A percentile compares a stretch with the other conserved stretches of the same genome.
These are phyloP conservation scores for Fusarium equiseti DNA, from an alignment of 2,329 filamentous ascomycete species.

Conservation along the genomic window DNA sequence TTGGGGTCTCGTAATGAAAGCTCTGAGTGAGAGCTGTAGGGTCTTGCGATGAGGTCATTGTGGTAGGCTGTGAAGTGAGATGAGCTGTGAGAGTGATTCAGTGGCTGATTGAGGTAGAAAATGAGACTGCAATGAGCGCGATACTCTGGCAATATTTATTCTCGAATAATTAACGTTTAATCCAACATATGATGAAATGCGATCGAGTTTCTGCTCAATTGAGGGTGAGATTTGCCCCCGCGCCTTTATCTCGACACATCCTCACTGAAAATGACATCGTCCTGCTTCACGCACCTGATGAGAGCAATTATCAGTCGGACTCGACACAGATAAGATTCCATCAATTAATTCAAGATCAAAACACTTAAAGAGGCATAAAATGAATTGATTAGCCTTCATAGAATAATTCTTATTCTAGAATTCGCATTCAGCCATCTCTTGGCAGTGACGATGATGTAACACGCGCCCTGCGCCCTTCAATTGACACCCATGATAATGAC, in stretches of 20 bases:
- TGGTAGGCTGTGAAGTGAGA: background rate
- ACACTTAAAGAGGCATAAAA: accelerated
- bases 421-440: background rate
- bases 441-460: slow-evolving; percentile 16
- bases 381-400: background rate
- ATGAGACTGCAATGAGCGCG: background rate
- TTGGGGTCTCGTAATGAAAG: slow-evolving; percentile 49
- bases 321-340: background rate
- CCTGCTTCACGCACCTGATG: background rate
- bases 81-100: background rate
- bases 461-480: slow-evolving; percentile 18
- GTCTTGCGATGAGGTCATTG: slow-evolving; percentile 27
- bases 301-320: background rate
- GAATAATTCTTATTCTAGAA: background rate
- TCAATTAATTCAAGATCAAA: too few species aligned
- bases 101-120: accelerated
- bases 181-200: background rate
- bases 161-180: background rate
- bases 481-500: slow-evolving; percentile 17
- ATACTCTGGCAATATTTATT: background rate
- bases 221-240: background rate
- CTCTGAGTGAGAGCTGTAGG: slow-evolving; percentile 35
- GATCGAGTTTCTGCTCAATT: background rate
- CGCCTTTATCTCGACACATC: slow-evolving; percentile 12
- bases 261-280: background rate